Evolutionary conservation across 208 protist species (phyloP).

Genomic region (Leishmania mexicana): DNA sequence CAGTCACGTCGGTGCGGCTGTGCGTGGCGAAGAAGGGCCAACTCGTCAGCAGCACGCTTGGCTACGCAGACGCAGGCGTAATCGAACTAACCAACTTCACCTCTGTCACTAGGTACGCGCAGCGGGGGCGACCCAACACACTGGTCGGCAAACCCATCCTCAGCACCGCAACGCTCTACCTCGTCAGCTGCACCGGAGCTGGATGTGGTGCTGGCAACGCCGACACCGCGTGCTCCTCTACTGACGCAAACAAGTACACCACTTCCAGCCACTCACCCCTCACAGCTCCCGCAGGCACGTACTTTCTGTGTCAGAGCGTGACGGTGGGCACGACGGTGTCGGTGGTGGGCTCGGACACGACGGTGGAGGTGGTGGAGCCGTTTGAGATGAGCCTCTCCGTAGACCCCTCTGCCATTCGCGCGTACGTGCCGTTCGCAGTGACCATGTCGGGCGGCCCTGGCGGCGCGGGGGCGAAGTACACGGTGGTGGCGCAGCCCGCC

Average conservation of each 20-base stretch:
- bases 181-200: conserved; percentile 37
- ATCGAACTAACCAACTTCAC: conserved; percentile 39
- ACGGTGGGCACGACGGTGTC: neutral
- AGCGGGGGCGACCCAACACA: conserved; percentile 45
- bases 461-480: conserved; percentile 6
- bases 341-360: conserved; percentile 35
- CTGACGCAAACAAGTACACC: conserved; percentile 31
- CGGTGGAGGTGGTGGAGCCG: conserved; percentile 40
- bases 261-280: conserved; percentile 30
- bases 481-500: conserved; percentile 24
- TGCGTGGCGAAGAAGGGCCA: conserved; percentile 23
- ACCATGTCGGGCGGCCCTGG: conserved; percentile 37
- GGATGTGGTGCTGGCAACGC: conserved; percentile 25
- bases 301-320: conserved; percentile 59
- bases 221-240: conserved; percentile 22
- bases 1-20: conserved; percentile 12
- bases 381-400: conserved; percentile 36
- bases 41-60: conserved; percentile 30
- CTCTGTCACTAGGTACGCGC: conserved; percentile 41
- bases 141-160: conserved; percentile 39
- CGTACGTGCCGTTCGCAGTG: conserved; percentile 43
- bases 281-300: conserved; percentile 35
- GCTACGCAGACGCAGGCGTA: conserved; percentile 46
- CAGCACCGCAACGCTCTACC: conserved; percentile 33
- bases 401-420: conserved; percentile 28